Evolutionary conservation across 1,139 yeast genomes (phyloP), one percentile per base, ranked within the genome.

Genomic region (Yamadazyma jaroonii): DNA sequence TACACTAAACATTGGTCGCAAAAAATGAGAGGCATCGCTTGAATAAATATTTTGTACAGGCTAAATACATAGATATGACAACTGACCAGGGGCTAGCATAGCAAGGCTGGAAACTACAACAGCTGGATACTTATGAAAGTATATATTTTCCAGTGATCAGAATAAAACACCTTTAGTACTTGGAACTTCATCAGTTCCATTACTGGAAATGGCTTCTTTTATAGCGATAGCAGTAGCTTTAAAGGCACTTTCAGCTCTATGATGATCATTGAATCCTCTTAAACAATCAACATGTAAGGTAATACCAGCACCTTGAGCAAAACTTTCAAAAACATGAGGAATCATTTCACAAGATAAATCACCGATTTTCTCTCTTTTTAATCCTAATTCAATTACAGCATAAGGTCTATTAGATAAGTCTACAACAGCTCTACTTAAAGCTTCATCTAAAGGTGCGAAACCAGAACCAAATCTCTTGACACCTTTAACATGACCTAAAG

Each of bases 401-500:
- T 67, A 89, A 1, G 98, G 97, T 50, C 98, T 74, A 61, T 89
- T 89, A 23, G 96, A 86, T 46, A 92, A 72, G 55, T 92, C 98
- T 6, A 92, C 90, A 11, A 92, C 98, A 0, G 97, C 96, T 38
- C 98, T 72, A 46, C 95, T 82, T 43, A 92, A 72, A 0, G 98
- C 97, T 64, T 90, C 97, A 60, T 92, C 98, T 40, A 92, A 72
- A 3, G 98, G 98, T 5, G 97, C 97, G 65, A 81, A 90, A 0
- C 94, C 98, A 31, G 74, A 59, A n/a, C 98, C 98, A 56, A 90
- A 92, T 52, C 98, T 74, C 59, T 86, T 87, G 42, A 90, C 90
- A 38, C 98, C 98, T 52, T 79, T 78, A 28, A 92, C 85, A 29
- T 81, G 84, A 14, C 97, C 97, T 45, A 92, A 65, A 0, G 97